Evolutionary conservation across 371 early-diverging fungal species (phyloP).

Genomic region (Syncephalastrum monosporum): DNA sequence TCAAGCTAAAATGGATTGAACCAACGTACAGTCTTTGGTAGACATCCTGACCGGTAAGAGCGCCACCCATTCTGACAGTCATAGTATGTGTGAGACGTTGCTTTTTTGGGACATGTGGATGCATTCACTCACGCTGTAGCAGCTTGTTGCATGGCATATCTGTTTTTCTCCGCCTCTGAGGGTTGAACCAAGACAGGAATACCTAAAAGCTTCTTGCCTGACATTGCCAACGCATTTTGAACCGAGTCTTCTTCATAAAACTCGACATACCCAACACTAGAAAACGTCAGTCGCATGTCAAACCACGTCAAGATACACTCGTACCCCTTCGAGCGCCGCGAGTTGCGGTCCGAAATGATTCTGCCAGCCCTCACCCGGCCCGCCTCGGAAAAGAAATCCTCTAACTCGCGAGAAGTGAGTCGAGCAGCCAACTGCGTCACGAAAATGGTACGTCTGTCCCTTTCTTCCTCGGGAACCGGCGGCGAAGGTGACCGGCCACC

Average conservation of each 20-base stretch:
- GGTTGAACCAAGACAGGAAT: conserved; percentile 91
- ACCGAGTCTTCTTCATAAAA: conserved; percentile 89
- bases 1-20: conserved; percentile 77
- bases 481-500: conserved; percentile 69
- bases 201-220: conserved; percentile 90
- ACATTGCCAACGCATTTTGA: conserved; percentile 78
- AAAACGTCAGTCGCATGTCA: background rate
- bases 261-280: conserved; percentile 87
- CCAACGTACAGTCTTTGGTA: conserved; percentile 81
- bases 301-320: background rate
- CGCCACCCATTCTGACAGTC: background rate
- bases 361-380: conserved; percentile 88
- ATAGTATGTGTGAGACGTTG: no score
- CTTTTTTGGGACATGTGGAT: no score
- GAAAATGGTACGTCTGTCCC: conserved; percentile 93
- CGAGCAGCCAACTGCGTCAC: conserved; percentile 90
- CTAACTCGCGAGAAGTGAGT: conserved; percentile 75
- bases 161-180: conserved; percentile 94
- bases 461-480: conserved; percentile 67
- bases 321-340: conserved; percentile 92
- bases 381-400: conserved; percentile 83
- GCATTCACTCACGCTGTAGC: no score
- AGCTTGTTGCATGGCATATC: conserved; percentile 52
- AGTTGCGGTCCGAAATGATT: conserved; percentile 86
- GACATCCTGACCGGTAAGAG: conserved; percentile 33